Evolutionary conservation across 306 rosid species (phyloP).

Genomic region (Notholithocarpus densiflorus): DNA sequence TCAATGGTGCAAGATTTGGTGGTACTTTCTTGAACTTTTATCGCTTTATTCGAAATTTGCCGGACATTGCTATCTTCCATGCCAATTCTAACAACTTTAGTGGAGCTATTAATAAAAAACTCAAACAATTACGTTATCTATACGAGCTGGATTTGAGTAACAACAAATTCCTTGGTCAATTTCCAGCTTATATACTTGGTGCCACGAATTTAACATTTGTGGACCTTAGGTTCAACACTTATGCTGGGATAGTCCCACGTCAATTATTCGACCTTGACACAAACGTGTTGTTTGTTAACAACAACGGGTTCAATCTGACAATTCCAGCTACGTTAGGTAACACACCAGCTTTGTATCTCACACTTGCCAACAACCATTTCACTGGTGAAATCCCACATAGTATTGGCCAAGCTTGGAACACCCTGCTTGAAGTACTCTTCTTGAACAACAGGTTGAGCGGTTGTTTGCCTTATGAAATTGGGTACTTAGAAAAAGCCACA

Average conservation of each 20-base stretch:
- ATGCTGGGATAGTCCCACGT: conserved; percentile 23
- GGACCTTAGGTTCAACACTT: conserved; percentile 35
- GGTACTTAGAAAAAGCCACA: conserved; percentile 21
- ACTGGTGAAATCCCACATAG: conserved; percentile 28
- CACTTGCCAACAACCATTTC: conserved; percentile 35
- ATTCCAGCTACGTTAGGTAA: conserved; percentile 34
- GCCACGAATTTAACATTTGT: conserved; percentile 32
- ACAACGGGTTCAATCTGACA: conserved; percentile 25
- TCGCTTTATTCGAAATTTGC: conserved; percentile 31
- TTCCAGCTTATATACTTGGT: conserved; percentile 24
- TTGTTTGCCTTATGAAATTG: conserved; percentile 37
- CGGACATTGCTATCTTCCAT: conserved; percentile 6
- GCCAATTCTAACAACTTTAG: conserved; percentile 4
- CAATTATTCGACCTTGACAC: conserved; percentile 34
- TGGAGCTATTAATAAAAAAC: conserved; percentile 17
- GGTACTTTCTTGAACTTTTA: conserved; percentile 37
- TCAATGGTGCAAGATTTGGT: conserved; percentile 37
- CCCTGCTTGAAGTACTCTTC: conserved; percentile 25
- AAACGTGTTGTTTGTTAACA: conserved; percentile 33
- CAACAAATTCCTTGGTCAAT: conserved; percentile 38
- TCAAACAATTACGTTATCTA: conserved; percentile 25
- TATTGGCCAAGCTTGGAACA: conserved; percentile 36
- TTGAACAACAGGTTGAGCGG: conserved; percentile 28
- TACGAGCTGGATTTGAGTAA: conserved; percentile 42
- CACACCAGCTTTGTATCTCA: conserved; percentile 38